These are phyloP conservation scores for Populus hybrid DNA, from an alignment of 441 rosid species.

Conservation along the genomic window DNA sequence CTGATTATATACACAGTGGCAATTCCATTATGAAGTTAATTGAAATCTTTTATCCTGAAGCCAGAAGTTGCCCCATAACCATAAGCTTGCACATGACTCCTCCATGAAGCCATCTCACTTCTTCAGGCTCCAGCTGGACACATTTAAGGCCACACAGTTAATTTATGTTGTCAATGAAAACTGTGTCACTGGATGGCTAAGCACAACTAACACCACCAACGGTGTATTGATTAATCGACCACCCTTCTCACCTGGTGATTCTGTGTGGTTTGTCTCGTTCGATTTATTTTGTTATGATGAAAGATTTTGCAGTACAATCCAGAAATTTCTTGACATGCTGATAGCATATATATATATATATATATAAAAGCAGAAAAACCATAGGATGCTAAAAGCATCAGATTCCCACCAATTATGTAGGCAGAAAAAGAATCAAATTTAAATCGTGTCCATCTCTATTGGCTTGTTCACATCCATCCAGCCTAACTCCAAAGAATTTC, in stretches of 20 bases:
- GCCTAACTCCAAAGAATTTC: constrained; percentile 17
- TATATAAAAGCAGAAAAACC: background rate
- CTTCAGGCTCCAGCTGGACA: background rate
- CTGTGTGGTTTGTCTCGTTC: background rate
- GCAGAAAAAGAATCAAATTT: constrained; percentile 4
- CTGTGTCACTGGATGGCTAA: background rate
- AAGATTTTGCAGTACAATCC: background rate
- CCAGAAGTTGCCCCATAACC: background rate
- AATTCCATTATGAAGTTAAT: background rate
- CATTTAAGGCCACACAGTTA: background rate
- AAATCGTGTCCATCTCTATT: constrained; percentile 1
- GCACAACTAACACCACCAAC: background rate
- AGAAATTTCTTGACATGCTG: constrained; percentile 11
- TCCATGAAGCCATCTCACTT: background rate
- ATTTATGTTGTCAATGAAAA: background rate
- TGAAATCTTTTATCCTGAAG: background rate
- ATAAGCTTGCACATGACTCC: background rate
- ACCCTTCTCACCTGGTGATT: background rate
- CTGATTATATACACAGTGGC: background rate
- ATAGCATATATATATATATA: background rate
- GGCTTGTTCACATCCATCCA: constrained; percentile 21
- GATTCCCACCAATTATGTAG: constrained; percentile 26
- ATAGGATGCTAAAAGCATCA: constrained; percentile 24
- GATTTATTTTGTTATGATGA: background rate
- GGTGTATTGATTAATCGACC: background rate